Evolutionary conservation across 345 rosid species (phyloP).

Genomic region (Durio zibethinus): DNA sequence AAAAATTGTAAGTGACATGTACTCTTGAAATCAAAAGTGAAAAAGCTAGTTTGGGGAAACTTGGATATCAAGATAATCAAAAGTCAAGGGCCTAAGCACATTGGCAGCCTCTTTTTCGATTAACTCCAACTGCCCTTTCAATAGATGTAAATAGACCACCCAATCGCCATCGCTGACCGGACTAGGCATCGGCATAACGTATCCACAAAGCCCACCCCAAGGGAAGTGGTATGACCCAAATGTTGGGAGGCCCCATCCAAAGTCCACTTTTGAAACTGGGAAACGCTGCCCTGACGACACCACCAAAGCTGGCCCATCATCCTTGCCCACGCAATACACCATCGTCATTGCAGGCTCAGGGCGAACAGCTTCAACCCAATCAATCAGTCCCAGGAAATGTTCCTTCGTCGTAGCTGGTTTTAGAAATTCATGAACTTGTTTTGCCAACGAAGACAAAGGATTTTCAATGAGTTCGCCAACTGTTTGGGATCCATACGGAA

Average conservation of each 20-base stretch:
- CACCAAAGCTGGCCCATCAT: slow-evolving; percentile 5
- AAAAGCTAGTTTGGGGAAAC: not conserved
- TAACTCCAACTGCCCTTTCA: slow-evolving; percentile 6
- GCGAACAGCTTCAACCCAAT: slow-evolving; percentile 47
- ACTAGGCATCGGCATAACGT: slow-evolving; percentile 17
- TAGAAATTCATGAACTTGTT: slow-evolving; percentile 43
- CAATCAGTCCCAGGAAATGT: slow-evolving; percentile 60
- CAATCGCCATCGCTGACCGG: not conserved
- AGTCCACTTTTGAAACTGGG: slow-evolving; percentile 6
- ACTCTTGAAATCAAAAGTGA: not conserved
- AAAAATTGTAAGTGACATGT: no score
- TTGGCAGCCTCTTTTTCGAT: not conserved
- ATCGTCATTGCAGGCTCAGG: not conserved
- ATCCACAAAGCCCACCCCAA: slow-evolving; percentile 11
- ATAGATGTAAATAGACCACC: slow-evolving; percentile 37
- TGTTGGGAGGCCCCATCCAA: slow-evolving; percentile 7
- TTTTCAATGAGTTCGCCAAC: slow-evolving; percentile 25
- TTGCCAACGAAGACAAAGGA: slow-evolving; percentile 44
- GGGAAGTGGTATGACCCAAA: slow-evolving; percentile 20
- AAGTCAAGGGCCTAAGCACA: slow-evolving; percentile 10
- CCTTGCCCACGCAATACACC: not conserved
- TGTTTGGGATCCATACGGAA: slow-evolving; percentile 38
- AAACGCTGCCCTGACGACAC: slow-evolving; percentile 18
- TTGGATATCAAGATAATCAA: not conserved
- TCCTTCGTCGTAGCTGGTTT: slow-evolving; percentile 33